These are phyloP conservation scores for Suhomyces sp. DNA, from an alignment of 805 yeast genomes.

Conservation along the genomic window DNA sequence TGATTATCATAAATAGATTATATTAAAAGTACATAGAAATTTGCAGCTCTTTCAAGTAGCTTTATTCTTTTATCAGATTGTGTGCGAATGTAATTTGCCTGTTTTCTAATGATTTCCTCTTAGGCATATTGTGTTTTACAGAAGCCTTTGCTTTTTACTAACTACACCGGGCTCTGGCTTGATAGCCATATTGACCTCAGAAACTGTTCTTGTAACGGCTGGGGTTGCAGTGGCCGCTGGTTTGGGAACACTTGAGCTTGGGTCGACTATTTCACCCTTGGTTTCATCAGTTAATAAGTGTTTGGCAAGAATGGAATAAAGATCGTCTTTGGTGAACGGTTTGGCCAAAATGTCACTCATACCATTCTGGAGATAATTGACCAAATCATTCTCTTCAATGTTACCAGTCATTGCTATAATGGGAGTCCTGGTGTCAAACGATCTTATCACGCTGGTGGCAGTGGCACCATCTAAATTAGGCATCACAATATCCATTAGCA, in stretches of 20 bases:
- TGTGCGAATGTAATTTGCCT: neutral
- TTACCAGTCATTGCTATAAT: slow-evolving; percentile 94
- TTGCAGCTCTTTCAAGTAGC: neutral
- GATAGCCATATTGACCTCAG: neutral
- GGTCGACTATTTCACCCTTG: neutral
- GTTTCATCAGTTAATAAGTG: slow-evolving; percentile 49
- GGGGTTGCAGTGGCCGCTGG: neutral
- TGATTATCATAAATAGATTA: too few species aligned
- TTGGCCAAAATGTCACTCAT: slow-evolving; percentile 91
- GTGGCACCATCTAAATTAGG: slow-evolving; percentile 87
- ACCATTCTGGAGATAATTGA: slow-evolving; percentile 79
- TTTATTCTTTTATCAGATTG: neutral
- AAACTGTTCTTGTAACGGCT: neutral
- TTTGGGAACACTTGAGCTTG: neutral
- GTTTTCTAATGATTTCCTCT: neutral
- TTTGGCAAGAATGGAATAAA: slow-evolving; percentile 73
- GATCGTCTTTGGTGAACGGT: slow-evolving; percentile 87
- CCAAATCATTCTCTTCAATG: slow-evolving; percentile 76
- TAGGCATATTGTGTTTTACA: neutral
- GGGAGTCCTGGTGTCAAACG: slow-evolving; percentile 81
- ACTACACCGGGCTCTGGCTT: slow-evolving; percentile 1
- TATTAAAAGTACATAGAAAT: neutral
- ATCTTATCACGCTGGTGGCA: slow-evolving; percentile 84
- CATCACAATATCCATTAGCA: slow-evolving; percentile 86
- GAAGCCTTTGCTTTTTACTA: slow-evolving; percentile 9